Conservation (phyloP, 257 asterid genomes). For the Solanum boliviense region DNA sequence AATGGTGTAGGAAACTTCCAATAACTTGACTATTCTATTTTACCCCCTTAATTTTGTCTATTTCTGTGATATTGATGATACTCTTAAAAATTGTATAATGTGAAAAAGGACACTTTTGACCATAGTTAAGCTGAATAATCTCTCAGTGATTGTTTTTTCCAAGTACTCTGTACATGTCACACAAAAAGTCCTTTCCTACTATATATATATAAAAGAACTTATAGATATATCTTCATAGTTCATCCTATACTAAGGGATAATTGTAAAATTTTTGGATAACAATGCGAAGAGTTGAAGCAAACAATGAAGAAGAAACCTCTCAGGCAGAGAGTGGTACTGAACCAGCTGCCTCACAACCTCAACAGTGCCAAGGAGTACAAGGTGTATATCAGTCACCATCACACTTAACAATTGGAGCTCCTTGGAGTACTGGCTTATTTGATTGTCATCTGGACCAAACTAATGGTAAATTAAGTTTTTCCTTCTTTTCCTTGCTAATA, state of each 20-base stretch:
- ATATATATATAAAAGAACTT: background rate
- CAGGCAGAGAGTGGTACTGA: background rate
- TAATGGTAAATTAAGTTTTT: conserved; percentile 6
- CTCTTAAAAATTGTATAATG: background rate
- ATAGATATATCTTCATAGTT: background rate
- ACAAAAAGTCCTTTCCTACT: background rate
- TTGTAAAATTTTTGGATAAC: background rate
- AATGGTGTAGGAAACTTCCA: background rate
- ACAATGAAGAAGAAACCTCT: background rate
- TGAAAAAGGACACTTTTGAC: background rate
- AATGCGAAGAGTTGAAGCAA: conserved; percentile 10
- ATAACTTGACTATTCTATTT: background rate
- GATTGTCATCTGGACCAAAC: conserved; percentile 18
- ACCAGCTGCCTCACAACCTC: conserved; percentile 4
- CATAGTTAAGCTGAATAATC: background rate
- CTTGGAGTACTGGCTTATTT: conserved; percentile 24
- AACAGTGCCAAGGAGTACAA: background rate
- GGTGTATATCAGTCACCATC: background rate
- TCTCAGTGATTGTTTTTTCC: background rate
- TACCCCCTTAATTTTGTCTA: background rate
- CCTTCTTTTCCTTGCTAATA: background rate
- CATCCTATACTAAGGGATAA: background rate
- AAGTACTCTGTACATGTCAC: background rate
- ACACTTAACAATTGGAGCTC: conserved; percentile 8
- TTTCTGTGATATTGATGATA: background rate